phyloP scores from a whole-genome alignment of 306 rosid species.

The Leucaena leucocephala region DNA sequence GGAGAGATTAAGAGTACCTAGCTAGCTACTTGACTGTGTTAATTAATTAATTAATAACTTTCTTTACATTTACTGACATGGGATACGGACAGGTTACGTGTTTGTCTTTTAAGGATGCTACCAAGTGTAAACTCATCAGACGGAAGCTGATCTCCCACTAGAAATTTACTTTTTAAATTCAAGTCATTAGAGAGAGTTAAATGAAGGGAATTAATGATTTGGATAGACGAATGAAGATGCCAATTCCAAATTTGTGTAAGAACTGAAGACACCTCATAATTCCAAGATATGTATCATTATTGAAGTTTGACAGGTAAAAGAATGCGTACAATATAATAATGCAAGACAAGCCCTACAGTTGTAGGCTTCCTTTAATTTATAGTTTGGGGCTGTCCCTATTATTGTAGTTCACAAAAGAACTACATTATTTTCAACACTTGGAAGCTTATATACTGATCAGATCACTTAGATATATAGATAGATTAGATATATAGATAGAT shows the following conservation, averaged over 20 bases:
- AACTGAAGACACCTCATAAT: conserved; percentile 40
- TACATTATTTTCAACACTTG: conserved; percentile 38
- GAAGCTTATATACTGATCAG: conserved; percentile 9
- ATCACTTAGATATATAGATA: background rate
- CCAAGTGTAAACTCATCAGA: background rate
- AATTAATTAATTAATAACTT: conserved; percentile 26
- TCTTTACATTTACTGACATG: conserved; percentile 30
- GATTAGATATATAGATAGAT: background rate
- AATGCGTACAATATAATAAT: conserved; percentile 32
- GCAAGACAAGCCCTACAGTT: conserved; percentile 39
- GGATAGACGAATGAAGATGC: background rate
- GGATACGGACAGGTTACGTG: conserved; percentile 36
- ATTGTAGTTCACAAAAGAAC: conserved; percentile 33
- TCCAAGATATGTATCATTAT: conserved; percentile 46
- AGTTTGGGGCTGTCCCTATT: conserved; percentile 34
- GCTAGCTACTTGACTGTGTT: background rate
- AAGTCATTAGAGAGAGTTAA: background rate
- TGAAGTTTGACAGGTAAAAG: conserved; percentile 49
- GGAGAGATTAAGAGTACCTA: conserved; percentile 18
- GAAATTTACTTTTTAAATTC: background rate
- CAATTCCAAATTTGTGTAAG: conserved; percentile 4
- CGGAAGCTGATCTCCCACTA: background rate
- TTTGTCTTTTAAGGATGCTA: conserved; percentile 27
- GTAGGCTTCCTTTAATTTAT: conserved; percentile 41
- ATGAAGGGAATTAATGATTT: background rate